Evolutionary conservation across 371 early-diverging fungal genomes (phyloP).

Genomic region (Syncephalastrum sp.): DNA sequence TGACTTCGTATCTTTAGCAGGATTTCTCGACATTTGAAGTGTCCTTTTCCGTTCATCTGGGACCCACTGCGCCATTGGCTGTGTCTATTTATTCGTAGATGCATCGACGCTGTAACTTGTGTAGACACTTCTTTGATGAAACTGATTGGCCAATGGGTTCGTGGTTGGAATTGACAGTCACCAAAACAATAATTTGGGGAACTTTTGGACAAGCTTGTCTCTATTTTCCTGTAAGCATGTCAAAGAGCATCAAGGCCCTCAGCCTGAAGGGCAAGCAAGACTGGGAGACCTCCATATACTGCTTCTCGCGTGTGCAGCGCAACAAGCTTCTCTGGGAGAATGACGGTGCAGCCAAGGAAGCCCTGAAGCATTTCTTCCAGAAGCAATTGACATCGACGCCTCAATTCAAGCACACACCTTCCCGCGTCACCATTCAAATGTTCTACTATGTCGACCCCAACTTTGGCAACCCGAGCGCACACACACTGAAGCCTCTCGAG

Average conservation of each 20-base stretch:
- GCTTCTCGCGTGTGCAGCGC: conserved; percentile 45
- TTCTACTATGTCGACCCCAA: conserved; percentile 49
- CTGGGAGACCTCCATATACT: conserved; percentile 48
- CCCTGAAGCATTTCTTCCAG: conserved; percentile 49
- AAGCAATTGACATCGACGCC: conserved; percentile 51
- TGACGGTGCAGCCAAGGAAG: conserved; percentile 41
- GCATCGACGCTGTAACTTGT: no score
- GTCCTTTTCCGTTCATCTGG: no score
- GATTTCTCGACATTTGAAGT: no score
- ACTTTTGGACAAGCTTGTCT: no score
- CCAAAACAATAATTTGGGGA: no score
- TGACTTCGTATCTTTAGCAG: no score
- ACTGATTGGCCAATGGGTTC: not conserved
- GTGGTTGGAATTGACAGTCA: no score
- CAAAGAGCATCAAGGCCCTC: conserved; percentile 52
- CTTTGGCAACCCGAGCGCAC: conserved; percentile 27
- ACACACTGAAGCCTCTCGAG: conserved; percentile 43
- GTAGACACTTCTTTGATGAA: no score
- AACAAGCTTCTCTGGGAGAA: conserved; percentile 54
- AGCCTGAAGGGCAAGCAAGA: conserved; percentile 51
- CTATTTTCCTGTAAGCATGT: conserved; percentile 22
- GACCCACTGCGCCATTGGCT: no score
- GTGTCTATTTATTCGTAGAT: no score
- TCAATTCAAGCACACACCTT: conserved; percentile 47
- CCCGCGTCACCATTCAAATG: conserved; percentile 47